Percentiles rank a stretch among this genome's conserved stretches.
These are phyloP conservation scores for Ogataea paraovalis DNA, from an alignment of 805 yeast genomes.

Conservation along the genomic window DNA sequence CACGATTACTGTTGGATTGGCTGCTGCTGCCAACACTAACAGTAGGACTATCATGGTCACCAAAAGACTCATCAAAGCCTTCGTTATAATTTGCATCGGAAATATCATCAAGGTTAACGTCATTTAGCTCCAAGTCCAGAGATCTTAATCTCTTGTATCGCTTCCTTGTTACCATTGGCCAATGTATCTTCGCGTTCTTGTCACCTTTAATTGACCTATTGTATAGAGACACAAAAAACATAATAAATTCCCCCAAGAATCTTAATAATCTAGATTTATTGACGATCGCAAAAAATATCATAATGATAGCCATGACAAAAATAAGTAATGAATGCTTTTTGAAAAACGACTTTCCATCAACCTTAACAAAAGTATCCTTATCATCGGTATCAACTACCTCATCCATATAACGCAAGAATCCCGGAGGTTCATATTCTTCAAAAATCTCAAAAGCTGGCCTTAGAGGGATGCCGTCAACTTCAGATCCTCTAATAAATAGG, in stretches of 20 bases:
- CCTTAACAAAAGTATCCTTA: slow-evolving; percentile 40
- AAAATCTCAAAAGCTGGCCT: slow-evolving; percentile 40
- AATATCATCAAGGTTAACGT: slow-evolving; percentile 3
- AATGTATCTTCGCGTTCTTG: slow-evolving; percentile 14
- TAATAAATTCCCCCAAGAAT: slow-evolving; percentile 15
- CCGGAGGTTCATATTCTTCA: slow-evolving; percentile 20
- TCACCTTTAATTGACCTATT: slow-evolving; percentile 4
- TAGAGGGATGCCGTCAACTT: slow-evolving; percentile 34
- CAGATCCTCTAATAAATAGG: slow-evolving; percentile 51
- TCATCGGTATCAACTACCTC: slow-evolving; percentile 33
- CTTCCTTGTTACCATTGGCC: slow-evolving; percentile 19
- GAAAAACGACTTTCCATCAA: slow-evolving; percentile 36
- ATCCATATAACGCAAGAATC: slow-evolving; percentile 15
- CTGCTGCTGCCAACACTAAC: neutral
- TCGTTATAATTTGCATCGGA: neutral
- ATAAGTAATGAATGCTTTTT: slow-evolving; percentile 13
- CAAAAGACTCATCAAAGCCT: neutral
- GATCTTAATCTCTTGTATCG: slow-evolving; percentile 25
- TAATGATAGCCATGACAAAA: slow-evolving; percentile 3
- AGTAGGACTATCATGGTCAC: neutral
- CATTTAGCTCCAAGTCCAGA: slow-evolving; percentile 20
- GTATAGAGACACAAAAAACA: slow-evolving; percentile 13
- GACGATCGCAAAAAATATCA: slow-evolving; percentile 7
- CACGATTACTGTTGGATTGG: neutral
- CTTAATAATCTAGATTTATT: slow-evolving; percentile 18